Evolutionary conservation across 495 filamentous ascomycete species (phyloP), one percentile per base, ranked within the genome.

Genomic region (Aspergillus carlsbadensis): DNA sequence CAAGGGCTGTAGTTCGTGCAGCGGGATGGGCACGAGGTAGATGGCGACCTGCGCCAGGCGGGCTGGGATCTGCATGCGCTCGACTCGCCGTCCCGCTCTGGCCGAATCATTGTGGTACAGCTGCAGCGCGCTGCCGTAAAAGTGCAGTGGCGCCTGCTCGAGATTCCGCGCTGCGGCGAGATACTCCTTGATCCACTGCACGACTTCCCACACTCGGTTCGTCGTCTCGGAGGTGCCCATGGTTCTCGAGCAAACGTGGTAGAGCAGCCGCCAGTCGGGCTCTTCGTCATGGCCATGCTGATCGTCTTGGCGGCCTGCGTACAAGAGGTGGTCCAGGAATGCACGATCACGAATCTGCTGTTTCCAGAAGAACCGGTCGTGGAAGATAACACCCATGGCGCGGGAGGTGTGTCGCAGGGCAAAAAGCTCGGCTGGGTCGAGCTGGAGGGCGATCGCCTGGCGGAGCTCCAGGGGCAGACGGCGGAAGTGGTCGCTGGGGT

Each of bases 121-220:
- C 22, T 52, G 49, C 21, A 52, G 40, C 10, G 35, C 49, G 2
- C 35, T 41, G 2, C 49, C 49, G 18, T 31, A 41, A 22, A 52
- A 52, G 13, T 18, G 21, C 36, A 52, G 21, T 10, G 49, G 49
- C 18, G 49, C 21, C 11, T 10, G 13, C 5, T 41, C 15, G 3
- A 52, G 40, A 4, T 11, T 7, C 14, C 31, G 22, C 15, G 40
- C 49, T 21, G 49, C 36, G 3, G n/a, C 21, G 2, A 39, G 6
- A 1, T 6, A 41, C 18, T 52, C 49, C 18, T 39, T 26, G 8
- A 52, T 52, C 49, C 49, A 52, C 14, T 42, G 49, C 18, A 20
- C 10, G 14, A 52, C 49, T 26, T 52, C 49, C 17, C 34, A 40
- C 20, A 42, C 37, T 13, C 15, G 29, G 6, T 37, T 13, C 21